A percentile compares a stretch with the other conserved stretches of the same genome.
phyloP scores from a whole-genome alignment of 2,329 filamentous ascomycete species.

The Epichloe scottii region DNA sequence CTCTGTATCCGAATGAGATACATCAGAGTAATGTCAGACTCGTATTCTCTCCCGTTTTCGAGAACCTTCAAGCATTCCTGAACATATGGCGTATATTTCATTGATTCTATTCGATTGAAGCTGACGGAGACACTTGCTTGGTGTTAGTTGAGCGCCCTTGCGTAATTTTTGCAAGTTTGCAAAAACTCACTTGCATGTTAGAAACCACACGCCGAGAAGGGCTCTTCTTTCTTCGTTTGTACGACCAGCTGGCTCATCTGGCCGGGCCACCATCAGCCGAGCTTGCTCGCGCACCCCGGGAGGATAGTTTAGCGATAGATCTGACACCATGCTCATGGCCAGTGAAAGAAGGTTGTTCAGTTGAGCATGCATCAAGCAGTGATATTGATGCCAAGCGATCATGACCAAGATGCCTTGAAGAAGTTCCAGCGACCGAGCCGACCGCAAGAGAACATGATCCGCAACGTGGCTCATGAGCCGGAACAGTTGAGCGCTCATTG shows the following conservation, averaged over 20 bases:
- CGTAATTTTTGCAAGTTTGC: background rate
- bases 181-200: slow-evolving; percentile 35
- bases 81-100: slow-evolving; percentile 40
- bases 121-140: slow-evolving; percentile 26
- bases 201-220: slow-evolving; percentile 40
- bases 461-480: slow-evolving; percentile 32
- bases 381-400: slow-evolving; percentile 39
- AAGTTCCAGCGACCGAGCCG: slow-evolving; percentile 36
- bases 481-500: slow-evolving; percentile 38
- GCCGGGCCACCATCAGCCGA: slow-evolving; percentile 28
- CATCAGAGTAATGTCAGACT: slow-evolving; percentile 33
- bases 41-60: slow-evolving; percentile 29
- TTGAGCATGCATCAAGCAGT: slow-evolving; percentile 40
- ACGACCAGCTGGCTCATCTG: slow-evolving; percentile 24
- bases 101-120: slow-evolving; percentile 32
- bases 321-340: slow-evolving; percentile 32
- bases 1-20: slow-evolving; percentile 36
- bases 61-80: slow-evolving; percentile 36
- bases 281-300: slow-evolving; percentile 30
- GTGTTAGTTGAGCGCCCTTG: background rate
- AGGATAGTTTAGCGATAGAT: slow-evolving; percentile 32
- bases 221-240: slow-evolving; percentile 40
- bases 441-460: slow-evolving; percentile 36
- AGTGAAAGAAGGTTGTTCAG: slow-evolving; percentile 37
- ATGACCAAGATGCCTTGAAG: slow-evolving; percentile 36